Conservation (phyloP, 2,329 filamentous ascomycete genomes). For the Fusarium miscanthi region DNA sequence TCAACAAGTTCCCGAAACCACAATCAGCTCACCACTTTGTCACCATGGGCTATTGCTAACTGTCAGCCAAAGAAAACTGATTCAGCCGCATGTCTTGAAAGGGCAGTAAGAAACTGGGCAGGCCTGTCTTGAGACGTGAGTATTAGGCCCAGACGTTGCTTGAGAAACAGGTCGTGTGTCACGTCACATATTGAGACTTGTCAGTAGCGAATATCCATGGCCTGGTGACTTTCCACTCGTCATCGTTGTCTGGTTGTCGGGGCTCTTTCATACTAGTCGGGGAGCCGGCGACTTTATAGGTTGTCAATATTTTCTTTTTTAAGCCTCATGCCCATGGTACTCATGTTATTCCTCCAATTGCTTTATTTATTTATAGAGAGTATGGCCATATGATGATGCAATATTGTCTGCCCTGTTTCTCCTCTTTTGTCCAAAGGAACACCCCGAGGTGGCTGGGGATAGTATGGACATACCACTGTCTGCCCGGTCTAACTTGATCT, state of each 20-base stretch:
- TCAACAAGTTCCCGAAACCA: conserved; percentile 32
- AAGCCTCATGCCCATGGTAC: not conserved
- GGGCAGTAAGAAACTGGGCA: not conserved
- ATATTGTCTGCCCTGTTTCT: not conserved
- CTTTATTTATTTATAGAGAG: not conserved
- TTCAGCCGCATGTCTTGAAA: conserved; percentile 10
- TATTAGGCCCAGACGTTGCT: conserved; percentile 23
- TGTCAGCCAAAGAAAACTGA: conserved; percentile 3
- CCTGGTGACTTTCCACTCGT: conserved; percentile 29
- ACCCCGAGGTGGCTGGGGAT: not conserved
- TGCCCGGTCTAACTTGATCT: not conserved
- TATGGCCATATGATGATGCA: not conserved
- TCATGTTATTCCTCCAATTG: not conserved
- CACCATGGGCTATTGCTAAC: conserved; percentile 5
- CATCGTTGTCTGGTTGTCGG: conserved; percentile 29
- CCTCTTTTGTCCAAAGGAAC: not conserved
- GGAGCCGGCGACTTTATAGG: conserved; percentile 10
- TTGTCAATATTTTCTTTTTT: conserved; percentile 9
- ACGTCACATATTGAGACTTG: conserved; percentile 26
- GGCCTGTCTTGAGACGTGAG: conserved; percentile 4
- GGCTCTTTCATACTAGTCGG: conserved; percentile 12
- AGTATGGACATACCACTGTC: not conserved
- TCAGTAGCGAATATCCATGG: not conserved
- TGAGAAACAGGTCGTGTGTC: conserved; percentile 29
- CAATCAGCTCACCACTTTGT: conserved; percentile 35